Percentiles rank a stretch among this genome's conserved stretches.
These are phyloP conservation scores for Alternaria solani DNA, from an alignment of 2,329 filamentous ascomycete genomes.

Conservation along the genomic window DNA sequence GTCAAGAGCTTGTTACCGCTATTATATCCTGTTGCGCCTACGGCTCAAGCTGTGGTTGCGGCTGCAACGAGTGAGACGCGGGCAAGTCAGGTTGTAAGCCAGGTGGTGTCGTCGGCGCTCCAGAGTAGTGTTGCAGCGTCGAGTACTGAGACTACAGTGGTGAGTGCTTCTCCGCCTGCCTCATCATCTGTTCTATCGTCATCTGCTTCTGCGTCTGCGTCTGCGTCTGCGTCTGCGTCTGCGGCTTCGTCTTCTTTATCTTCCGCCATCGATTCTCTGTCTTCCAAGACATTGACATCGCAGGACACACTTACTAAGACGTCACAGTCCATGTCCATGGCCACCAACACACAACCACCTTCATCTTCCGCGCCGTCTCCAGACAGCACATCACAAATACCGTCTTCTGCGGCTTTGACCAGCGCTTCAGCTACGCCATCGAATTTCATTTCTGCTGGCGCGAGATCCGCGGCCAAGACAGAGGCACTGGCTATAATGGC, in stretches of 20 bases:
- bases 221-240: not conserved
- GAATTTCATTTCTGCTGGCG: conserved; percentile 1
- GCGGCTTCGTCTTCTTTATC: not conserved
- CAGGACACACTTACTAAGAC: conserved; percentile 13
- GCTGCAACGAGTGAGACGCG: not conserved
- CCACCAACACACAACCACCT: not conserved
- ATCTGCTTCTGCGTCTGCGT: not conserved
- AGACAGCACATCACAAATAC: not conserved
- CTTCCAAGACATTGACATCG: not conserved
- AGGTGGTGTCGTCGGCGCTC: not conserved
- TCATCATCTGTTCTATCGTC: not conserved
- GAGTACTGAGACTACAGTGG: not conserved
- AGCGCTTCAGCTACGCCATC: conserved; percentile 4
- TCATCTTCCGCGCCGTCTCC: not conserved
- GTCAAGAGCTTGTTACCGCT: conserved; percentile 20
- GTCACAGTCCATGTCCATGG: conserved; percentile 11
- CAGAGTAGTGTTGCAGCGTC: not conserved
- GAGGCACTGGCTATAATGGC: conserved; percentile 3
- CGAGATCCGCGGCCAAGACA: not conserved
- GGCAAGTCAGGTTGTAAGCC: not conserved
- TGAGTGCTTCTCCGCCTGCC: not conserved
- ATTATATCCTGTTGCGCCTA: conserved; percentile 19
- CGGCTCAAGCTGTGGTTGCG: not conserved
- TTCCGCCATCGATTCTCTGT: not conserved
- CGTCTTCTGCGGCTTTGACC: not conserved